Evolutionary conservation across 2,329 filamentous ascomycete species (phyloP), one percentile per base, ranked within the genome.

Genomic region (Rhinocladiella similis): DNA sequence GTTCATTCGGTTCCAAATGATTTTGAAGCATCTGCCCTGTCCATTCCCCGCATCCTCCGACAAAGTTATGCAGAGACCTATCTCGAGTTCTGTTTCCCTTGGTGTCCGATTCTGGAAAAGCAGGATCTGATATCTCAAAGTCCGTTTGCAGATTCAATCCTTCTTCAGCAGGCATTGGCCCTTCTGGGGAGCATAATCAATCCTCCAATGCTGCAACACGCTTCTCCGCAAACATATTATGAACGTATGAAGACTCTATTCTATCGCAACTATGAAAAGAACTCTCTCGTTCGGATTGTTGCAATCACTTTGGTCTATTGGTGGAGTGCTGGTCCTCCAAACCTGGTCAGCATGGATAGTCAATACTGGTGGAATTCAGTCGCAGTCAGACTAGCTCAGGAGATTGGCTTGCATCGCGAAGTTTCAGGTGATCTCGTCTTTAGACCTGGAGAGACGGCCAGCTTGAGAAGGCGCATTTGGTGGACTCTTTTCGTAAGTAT

Each of bases 301-400:
- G 70, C 73, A 0, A 60, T 77, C 0, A 63, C 70, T 0, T 51
- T 77, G 2, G 73, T 77, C 22, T 77, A 77, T 63, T 77, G 75
- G 75, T 77, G 73, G 74, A 72, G 73, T 5, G 71, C 74, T 5
- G 65, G 69, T 0, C 33, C 80, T 0, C 74, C 75, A 0, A 69
- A 71, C 1, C 68, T 68, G 1, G 71, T 73, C 1, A 72, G 73
- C 45, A 67, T 72, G 1, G 70, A 77, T 56, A 74, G 71, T 14
- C 76, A 73, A 72, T 77, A 74, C 74, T 77, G 75, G 75, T 77
- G 54, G 54, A 49, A 72, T 0, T 71, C 70, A 2, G 71, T 75
- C 1, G 66, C 74, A 10, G 75, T 78, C 19, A 62, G 75, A 9
- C 72, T 75, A 52, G 74, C 73, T 1, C 75, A 78, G 52, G 73